These are phyloP conservation scores for Pestalotiopsis sp. DNA, from an alignment of 2,329 filamentous ascomycete genomes.

Conservation along the genomic window DNA sequence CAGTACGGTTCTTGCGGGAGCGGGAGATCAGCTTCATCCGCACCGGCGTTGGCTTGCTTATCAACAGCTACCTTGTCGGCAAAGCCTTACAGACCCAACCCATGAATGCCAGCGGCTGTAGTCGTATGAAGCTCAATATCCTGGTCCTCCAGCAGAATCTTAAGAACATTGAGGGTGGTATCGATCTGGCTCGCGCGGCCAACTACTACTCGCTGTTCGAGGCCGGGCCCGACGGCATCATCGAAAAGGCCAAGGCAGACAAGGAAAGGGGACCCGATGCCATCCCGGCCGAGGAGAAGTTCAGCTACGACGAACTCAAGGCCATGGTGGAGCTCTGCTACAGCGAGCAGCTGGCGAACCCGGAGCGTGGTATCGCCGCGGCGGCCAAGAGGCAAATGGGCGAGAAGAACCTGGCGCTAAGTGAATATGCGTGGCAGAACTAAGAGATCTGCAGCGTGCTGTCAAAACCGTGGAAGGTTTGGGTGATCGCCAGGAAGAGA, in stretches of 20 bases:
- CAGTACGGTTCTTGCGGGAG: conserved; percentile 71
- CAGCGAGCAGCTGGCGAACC: conserved; percentile 67
- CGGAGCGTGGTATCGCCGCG: conserved; percentile 68
- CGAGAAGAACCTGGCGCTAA: conserved; percentile 70
- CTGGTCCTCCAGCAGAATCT: conserved; percentile 95
- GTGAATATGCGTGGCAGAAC: conserved; percentile 73
- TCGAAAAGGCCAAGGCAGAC: conserved; percentile 61
- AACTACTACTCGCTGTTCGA: conserved; percentile 73
- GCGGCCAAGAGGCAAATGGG: conserved; percentile 71
- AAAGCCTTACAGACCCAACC: conserved; percentile 72
- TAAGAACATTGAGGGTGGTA: conserved; percentile 82
- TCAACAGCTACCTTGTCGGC: conserved; percentile 77
- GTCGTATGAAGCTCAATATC: conserved; percentile 91
- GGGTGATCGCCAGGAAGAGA: neutral
- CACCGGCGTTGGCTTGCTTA: conserved; percentile 73
- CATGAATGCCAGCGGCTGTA: conserved; percentile 83
- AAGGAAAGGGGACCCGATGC: conserved; percentile 29
- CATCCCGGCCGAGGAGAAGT: conserved; percentile 44
- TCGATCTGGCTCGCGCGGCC: conserved; percentile 64
- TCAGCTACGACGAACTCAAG: conserved; percentile 69
- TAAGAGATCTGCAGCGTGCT: conserved; percentile 23
- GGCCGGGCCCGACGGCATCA: conserved; percentile 65
- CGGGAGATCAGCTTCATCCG: conserved; percentile 77
- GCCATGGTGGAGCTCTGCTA: conserved; percentile 68
- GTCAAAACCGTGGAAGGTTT: neutral